Evolutionary conservation across 768 basidiomycete genomes (phyloP).

Genomic region (Plicaturopsis crispa): DNA sequence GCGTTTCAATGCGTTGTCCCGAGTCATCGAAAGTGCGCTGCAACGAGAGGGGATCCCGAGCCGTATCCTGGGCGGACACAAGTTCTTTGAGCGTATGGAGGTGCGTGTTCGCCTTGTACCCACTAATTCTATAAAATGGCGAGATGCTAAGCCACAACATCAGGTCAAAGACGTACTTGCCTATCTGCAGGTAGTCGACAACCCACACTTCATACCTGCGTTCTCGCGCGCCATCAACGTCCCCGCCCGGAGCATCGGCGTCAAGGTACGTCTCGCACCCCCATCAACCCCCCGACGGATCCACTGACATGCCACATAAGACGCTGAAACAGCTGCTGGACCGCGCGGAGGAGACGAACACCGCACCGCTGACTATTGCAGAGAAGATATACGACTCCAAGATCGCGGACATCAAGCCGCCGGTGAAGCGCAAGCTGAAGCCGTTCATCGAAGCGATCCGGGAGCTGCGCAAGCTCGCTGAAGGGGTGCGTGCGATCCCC

Average conservation of each 20-base stretch:
- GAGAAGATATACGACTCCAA: constrained; percentile 58
- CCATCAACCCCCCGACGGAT: neutral
- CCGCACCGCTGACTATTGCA: constrained; percentile 49
- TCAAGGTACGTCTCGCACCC: constrained; percentile 45
- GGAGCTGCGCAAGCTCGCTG: constrained; percentile 42
- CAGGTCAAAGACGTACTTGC: constrained; percentile 78
- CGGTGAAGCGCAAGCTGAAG: constrained; percentile 55
- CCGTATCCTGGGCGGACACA: constrained; percentile 70
- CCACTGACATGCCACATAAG: no score
- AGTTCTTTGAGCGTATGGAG: constrained; percentile 83
- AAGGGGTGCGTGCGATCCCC: constrained; percentile 35
- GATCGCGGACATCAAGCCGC: constrained; percentile 57
- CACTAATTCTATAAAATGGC: neutral
- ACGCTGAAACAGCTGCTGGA: constrained; percentile 51
- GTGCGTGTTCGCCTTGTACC: constrained; percentile 23
- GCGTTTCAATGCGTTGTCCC: constrained; percentile 74
- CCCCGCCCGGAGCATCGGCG: constrained; percentile 67
- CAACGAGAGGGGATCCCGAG: constrained; percentile 77
- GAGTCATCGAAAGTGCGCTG: constrained; percentile 65
- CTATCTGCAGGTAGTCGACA: constrained; percentile 79
- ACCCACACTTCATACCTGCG: constrained; percentile 57
- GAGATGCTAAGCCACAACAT: neutral
- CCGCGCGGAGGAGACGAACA: constrained; percentile 41
- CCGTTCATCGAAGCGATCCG: constrained; percentile 53
- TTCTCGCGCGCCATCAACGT: constrained; percentile 67